A percentile compares a stretch with the other conserved stretches of the same genome.
Evolutionary conservation across 331 rosid genomes (phyloP).

Genomic region (Stylosanthes scabra): DNA sequence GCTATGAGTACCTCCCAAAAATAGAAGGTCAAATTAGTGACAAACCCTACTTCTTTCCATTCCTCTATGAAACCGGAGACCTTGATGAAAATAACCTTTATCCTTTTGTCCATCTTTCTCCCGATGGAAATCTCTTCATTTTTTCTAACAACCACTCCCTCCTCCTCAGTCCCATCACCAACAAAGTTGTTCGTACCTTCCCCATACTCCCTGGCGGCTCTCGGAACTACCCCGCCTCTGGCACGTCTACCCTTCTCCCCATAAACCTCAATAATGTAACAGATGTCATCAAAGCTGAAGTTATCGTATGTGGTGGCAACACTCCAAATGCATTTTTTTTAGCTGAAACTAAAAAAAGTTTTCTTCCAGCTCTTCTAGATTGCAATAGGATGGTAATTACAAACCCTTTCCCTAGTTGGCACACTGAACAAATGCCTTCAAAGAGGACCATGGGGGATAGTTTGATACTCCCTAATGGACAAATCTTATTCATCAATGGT

Average conservation of each 20-base stretch:
- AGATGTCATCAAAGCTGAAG: conserved; percentile 53
- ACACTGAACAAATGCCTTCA: conserved; percentile 71
- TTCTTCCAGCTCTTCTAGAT: conserved; percentile 58
- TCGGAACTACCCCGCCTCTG: conserved; percentile 90
- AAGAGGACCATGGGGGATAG: conserved; percentile 79
- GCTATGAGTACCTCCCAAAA: conserved; percentile 69
- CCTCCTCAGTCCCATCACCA: conserved; percentile 54
- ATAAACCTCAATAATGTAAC: conserved; percentile 43
- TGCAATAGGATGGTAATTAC: conserved; percentile 68
- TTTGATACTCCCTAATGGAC: conserved; percentile 71
- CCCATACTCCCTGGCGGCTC: conserved; percentile 68
- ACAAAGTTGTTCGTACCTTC: conserved; percentile 53
- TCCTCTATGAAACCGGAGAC: conserved; percentile 78
- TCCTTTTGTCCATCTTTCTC: conserved; percentile 71
- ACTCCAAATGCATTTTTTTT: conserved; percentile 45
- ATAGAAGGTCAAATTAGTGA: conserved; percentile 38
- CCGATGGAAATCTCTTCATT: conserved; percentile 77
- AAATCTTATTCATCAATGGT: conserved; percentile 77
- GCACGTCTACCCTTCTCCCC: conserved; percentile 80
- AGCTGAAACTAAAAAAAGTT: conserved; percentile 42
- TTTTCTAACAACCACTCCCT: conserved; percentile 82
- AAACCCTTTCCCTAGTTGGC: conserved; percentile 57
- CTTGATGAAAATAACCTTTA: conserved; percentile 91
- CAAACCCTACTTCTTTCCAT: conserved; percentile 44
- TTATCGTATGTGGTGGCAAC: conserved; percentile 85